These are phyloP conservation scores for Endothia cerciana DNA, from an alignment of 2,329 filamentous ascomycete genomes.

Conservation along the genomic window DNA sequence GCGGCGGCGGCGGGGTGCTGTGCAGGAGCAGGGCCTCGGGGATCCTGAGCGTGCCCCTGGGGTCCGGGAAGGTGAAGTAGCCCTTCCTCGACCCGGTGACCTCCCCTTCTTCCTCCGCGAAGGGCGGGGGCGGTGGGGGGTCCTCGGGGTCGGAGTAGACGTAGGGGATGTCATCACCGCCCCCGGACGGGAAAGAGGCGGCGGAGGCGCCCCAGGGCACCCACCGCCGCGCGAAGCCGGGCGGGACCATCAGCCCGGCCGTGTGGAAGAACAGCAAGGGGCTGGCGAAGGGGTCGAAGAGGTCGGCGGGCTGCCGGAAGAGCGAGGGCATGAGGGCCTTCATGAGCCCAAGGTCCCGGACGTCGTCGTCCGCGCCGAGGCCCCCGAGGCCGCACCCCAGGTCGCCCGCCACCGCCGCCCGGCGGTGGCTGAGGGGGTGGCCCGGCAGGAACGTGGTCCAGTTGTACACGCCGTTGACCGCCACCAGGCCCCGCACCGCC, in stretches of 20 bases:
- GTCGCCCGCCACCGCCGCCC: slow-evolving; percentile 31
- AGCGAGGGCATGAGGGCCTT: slow-evolving; percentile 43
- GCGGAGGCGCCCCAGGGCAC: not conserved
- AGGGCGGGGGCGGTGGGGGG: slow-evolving; percentile 9
- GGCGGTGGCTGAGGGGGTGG: slow-evolving; percentile 48
- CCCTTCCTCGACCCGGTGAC: slow-evolving; percentile 44
- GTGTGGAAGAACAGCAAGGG: slow-evolving; percentile 62
- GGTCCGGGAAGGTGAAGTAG: slow-evolving; percentile 53
- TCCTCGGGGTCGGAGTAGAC: slow-evolving; percentile 27
- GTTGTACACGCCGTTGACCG: slow-evolving; percentile 66
- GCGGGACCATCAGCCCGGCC: slow-evolving; percentile 51
- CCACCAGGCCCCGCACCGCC: slow-evolving; percentile 56
- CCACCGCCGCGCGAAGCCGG: slow-evolving; percentile 42
- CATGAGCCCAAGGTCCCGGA: slow-evolving; percentile 43
- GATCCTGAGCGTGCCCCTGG: slow-evolving; percentile 50
- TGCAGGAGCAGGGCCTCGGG: slow-evolving; percentile 55
- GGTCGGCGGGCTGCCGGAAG: slow-evolving; percentile 52
- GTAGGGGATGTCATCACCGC: slow-evolving; percentile 18
- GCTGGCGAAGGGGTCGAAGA: slow-evolving; percentile 65
- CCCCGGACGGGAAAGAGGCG: not conserved
- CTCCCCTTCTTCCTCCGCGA: slow-evolving; percentile 19
- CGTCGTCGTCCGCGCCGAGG: slow-evolving; percentile 37
- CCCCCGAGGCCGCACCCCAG: slow-evolving; percentile 17
- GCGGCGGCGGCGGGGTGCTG: slow-evolving; percentile 37
- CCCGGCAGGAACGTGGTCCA: slow-evolving; percentile 64